A percentile compares a stretch with the other conserved stretches of the same genome.
phyloP scores from a whole-genome alignment of 306 rosid genomes.

The Cicer judaicum region DNA sequence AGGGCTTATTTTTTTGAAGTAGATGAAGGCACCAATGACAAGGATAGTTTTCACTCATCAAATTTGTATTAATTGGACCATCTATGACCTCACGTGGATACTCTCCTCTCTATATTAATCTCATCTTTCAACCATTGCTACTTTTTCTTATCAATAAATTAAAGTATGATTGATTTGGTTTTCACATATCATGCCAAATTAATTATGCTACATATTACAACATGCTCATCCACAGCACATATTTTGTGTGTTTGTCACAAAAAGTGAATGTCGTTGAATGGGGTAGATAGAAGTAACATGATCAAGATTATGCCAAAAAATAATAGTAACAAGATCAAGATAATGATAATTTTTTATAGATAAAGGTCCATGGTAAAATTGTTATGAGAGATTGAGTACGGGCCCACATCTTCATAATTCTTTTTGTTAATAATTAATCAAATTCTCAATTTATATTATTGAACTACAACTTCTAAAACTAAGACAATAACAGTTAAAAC shows the following conservation, averaged over 20 bases:
- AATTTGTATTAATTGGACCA: constrained; percentile 42
- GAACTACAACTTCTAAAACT: no score
- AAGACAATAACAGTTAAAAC: no score
- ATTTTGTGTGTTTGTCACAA: constrained; percentile 11
- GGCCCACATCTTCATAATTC: no score
- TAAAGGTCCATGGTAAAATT: no score
- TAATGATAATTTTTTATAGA: not conserved
- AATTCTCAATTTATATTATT: no score
- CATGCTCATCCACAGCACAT: constrained; percentile 1
- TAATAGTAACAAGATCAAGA: not conserved
- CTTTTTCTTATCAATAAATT: constrained; percentile 34
- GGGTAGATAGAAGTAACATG: not conserved
- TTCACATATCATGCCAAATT: constrained; percentile 33
- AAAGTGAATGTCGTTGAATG: not conserved
- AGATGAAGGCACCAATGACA: constrained; percentile 18
- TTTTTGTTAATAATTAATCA: no score
- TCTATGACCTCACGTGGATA: constrained; percentile 40
- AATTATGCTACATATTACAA: not conserved
- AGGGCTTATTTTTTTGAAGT: not conserved
- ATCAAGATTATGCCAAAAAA: not conserved
- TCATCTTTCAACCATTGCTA: constrained; percentile 24
- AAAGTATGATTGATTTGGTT: constrained; percentile 10
- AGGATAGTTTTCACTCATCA: constrained; percentile 28
- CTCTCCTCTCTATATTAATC: not conserved
- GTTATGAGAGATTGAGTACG: no score